phyloP scores from a whole-genome alignment of 495 filamentous ascomycete genomes.

The Aspergillus campestris region DNA sequence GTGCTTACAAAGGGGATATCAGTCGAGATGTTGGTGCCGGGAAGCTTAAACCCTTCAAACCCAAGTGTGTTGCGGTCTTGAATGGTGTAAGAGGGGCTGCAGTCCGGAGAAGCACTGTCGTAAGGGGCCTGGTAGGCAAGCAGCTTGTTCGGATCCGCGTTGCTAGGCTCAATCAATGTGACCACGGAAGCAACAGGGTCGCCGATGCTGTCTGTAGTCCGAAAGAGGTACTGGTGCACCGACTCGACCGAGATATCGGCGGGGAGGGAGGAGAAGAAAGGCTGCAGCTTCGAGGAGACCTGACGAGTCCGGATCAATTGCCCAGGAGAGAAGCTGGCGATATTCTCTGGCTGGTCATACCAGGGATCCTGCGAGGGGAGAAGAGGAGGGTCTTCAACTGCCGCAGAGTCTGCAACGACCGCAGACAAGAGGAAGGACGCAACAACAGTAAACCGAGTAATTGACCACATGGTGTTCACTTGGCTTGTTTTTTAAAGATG shows the following conservation, averaged over 20 bases:
- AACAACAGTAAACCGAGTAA: too few relatives aligned
- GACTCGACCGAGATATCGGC: slow-evolving; percentile 5
- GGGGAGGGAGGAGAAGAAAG: slow-evolving; percentile 3
- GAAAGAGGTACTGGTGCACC: slow-evolving; percentile 13
- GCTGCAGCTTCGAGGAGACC: slow-evolving; percentile 1
- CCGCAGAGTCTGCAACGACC: too few relatives aligned
- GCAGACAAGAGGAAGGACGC: too few relatives aligned
- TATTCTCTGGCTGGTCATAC: slow-evolving; percentile 10
- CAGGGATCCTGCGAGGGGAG: slow-evolving; percentile 9
- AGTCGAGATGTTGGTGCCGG: slow-evolving; percentile 4
- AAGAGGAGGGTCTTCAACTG: not conserved
- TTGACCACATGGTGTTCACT: too few relatives aligned
- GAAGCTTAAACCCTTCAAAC: not conserved
- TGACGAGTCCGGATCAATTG: slow-evolving; percentile 12
- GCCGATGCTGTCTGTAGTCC: slow-evolving; percentile 15
- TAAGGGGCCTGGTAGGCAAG: slow-evolving; percentile 13
- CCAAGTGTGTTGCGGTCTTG: not conserved
- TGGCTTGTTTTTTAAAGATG: too few relatives aligned
- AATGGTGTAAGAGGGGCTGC: slow-evolving; percentile 14
- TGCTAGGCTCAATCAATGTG: slow-evolving; percentile 15
- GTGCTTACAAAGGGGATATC: slow-evolving; percentile 8
- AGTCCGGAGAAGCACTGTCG: slow-evolving; percentile 10
- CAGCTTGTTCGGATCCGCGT: slow-evolving; percentile 13
- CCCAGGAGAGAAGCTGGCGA: slow-evolving; percentile 4
- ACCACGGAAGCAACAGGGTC: slow-evolving; percentile 9